Evolutionary conservation across 2,329 filamentous ascomycete species (phyloP).

Genomic region (Shiraia sp.): DNA sequence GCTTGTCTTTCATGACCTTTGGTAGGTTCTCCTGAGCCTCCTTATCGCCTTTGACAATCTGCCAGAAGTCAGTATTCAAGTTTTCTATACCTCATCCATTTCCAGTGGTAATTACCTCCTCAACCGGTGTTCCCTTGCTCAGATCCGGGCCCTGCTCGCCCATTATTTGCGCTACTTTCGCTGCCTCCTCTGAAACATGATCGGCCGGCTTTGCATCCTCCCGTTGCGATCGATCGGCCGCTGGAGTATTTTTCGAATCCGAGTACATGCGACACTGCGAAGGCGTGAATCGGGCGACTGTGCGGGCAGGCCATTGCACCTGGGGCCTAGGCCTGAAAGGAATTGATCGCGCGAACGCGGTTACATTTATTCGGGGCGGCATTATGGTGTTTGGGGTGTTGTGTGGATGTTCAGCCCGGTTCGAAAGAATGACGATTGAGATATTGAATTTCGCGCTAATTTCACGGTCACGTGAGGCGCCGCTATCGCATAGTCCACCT

Average conservation of each 20-base stretch:
- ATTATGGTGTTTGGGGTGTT: conserved; percentile 31
- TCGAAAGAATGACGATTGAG: not conserved
- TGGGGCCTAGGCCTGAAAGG: conserved; percentile 34
- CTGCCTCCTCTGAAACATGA: conserved; percentile 68
- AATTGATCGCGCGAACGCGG: conserved; percentile 36
- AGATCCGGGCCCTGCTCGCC: conserved; percentile 64
- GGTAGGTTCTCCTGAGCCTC: conserved; percentile 65
- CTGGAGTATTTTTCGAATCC: conserved; percentile 36
- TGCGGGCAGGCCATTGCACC: conserved; percentile 33
- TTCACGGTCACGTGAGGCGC: too few species aligned
- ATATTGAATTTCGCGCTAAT: too few species aligned
- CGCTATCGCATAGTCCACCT: too few species aligned
- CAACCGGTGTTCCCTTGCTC: conserved; percentile 66
- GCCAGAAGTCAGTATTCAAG: conserved; percentile 14
- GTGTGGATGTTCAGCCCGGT: not conserved
- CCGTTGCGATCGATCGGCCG: conserved; percentile 34
- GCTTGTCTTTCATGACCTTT: conserved; percentile 66
- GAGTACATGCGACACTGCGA: conserved; percentile 38
- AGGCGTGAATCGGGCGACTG: conserved; percentile 21
- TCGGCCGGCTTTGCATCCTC: conserved; percentile 50
- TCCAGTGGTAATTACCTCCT: conserved; percentile 64
- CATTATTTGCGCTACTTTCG: conserved; percentile 61
- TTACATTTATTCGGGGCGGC: conserved; percentile 44
- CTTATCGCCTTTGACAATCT: conserved; percentile 68
- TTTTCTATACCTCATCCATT: not conserved